phyloP scores from a whole-genome alignment of 768 basidiomycete species.

The Royoungia palumana region DNA sequence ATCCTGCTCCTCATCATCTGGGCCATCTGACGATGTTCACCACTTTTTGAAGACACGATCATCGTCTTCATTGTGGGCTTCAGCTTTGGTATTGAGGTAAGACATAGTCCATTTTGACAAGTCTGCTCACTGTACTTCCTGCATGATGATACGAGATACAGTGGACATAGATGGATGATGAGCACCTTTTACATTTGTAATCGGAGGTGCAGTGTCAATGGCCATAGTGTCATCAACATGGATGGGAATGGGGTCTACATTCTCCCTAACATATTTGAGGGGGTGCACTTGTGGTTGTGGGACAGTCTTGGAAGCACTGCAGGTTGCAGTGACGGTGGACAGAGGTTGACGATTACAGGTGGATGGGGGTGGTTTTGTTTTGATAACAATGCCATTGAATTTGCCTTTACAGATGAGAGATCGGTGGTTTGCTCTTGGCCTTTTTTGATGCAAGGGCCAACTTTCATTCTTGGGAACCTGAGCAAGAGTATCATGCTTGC shows the following conservation, averaged over 20 bases:
- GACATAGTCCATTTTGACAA: no score
- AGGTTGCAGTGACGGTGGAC: slow-evolving; percentile 46
- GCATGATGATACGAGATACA: no score
- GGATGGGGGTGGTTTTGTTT: slow-evolving; percentile 38
- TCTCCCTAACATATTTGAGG: slow-evolving; percentile 31
- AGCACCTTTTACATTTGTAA: no score
- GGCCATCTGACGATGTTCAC: slow-evolving; percentile 67
- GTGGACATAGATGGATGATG: no score
- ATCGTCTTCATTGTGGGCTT: slow-evolving; percentile 51
- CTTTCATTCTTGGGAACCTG: slow-evolving; percentile 63
- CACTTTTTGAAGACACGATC: slow-evolving; percentile 69
- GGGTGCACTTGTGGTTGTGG: slow-evolving; percentile 20
- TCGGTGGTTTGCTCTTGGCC: slow-evolving; percentile 58
- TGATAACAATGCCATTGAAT: slow-evolving; percentile 64
- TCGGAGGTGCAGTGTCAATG: slow-evolving; percentile 40
- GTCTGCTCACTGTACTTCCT: no score
- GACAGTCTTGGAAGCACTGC: slow-evolving; percentile 35
- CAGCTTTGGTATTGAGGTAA: no score
- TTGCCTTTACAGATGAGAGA: slow-evolving; percentile 41
- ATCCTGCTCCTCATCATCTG: no score
- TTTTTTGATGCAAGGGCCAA: slow-evolving; percentile 31
- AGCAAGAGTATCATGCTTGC: slow-evolving; percentile 72
- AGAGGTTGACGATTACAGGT: slow-evolving; percentile 48
- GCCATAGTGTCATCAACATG: slow-evolving; percentile 52
- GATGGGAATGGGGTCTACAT: slow-evolving; percentile 11